A percentile compares a stretch with the other conserved stretches of the same genome.
These are phyloP conservation scores for Diaporthe velutina DNA, from an alignment of 2,329 filamentous ascomycete genomes.

Conservation along the genomic window DNA sequence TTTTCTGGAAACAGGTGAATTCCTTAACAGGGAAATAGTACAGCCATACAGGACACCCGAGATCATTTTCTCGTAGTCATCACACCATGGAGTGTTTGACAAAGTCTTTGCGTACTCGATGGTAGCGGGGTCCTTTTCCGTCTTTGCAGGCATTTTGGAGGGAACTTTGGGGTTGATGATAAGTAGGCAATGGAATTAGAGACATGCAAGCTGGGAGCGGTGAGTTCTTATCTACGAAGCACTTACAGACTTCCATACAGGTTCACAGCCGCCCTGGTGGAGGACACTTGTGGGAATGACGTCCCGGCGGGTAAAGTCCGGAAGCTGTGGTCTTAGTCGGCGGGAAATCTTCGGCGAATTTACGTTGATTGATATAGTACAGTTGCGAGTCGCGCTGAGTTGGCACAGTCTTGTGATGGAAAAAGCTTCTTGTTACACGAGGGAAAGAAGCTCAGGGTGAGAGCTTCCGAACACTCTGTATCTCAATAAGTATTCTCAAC, in stretches of 20 bases:
- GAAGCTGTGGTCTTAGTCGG: not conserved
- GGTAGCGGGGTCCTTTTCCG: slow-evolving; percentile 55
- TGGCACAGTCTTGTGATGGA: not conserved
- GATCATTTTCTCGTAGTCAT: slow-evolving; percentile 75
- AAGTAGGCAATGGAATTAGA: not conserved
- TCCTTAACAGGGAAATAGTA: no score
- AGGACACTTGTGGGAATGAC: slow-evolving; percentile 19
- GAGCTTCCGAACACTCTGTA: no score
- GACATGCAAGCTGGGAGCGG: not conserved
- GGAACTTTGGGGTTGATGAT: no score
- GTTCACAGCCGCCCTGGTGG: slow-evolving; percentile 20
- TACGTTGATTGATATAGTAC: no score
- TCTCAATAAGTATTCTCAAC: not conserved
- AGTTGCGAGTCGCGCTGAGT: not conserved
- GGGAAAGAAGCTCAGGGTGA: not conserved
- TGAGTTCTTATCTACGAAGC: not conserved
- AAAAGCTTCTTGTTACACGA: not conserved
- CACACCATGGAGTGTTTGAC: slow-evolving; percentile 66
- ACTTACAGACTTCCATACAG: not conserved
- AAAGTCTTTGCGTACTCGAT: slow-evolving; percentile 62
- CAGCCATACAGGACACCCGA: slow-evolving; percentile 69
- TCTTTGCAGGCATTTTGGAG: slow-evolving; percentile 50
- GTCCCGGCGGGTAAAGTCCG: not conserved
- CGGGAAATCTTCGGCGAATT: slow-evolving; percentile 16
- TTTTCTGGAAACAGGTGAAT: not conserved